Evolutionary conservation across 2,329 filamentous ascomycete species (phyloP), one percentile per base, ranked within the genome.

Genomic region (Ilyonectria robusta): DNA sequence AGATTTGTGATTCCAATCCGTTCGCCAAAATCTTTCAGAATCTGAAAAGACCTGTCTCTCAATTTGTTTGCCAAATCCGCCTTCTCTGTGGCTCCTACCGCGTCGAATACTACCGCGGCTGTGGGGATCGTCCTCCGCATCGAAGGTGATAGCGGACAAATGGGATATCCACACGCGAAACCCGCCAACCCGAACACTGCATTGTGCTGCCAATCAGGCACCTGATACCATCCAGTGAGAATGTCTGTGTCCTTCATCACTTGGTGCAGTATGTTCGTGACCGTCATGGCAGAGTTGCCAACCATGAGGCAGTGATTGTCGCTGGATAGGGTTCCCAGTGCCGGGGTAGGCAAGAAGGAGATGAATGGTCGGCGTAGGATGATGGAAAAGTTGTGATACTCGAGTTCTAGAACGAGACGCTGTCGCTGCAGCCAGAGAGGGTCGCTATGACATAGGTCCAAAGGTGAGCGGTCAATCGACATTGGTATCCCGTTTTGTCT

Each of bases 341-440:
- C 74, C 1, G 76, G 71, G 1, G 75, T 74, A 1, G 73, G 75
- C 1, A 75, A 59, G 42, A 84, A 84, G 13, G 74, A 76, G 53
- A 84, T 81, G 35, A 83, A 82, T 0, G 80, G 79, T 9, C 83
- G 78, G 58, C 79, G 81, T 2, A 84, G 73, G 62, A 79, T 80
- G 15, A 80, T 76, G 35, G 64, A 74, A 2, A 84, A 69, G 31
- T 79, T 79, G 63, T 85, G 83, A 56, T 85, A 85, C 23, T 81
- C 72, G 0, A 84, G 70, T 64, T 85, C 83, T 1, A 85, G 76
- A 6, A 82, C 71, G 0, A 85, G 69, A 2, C 83, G 82, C 35
- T 79, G 77, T 11, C 76, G 78, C 65, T 84, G 82, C 3, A 85
- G 72, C 83, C 84, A 85, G 2, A 78, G 64, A 3, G 84, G 82